Percentiles rank a stretch among this genome's conserved stretches.
Conservation (phyloP, 441 rosid genomes). For the Erodium moschatum region DNA sequence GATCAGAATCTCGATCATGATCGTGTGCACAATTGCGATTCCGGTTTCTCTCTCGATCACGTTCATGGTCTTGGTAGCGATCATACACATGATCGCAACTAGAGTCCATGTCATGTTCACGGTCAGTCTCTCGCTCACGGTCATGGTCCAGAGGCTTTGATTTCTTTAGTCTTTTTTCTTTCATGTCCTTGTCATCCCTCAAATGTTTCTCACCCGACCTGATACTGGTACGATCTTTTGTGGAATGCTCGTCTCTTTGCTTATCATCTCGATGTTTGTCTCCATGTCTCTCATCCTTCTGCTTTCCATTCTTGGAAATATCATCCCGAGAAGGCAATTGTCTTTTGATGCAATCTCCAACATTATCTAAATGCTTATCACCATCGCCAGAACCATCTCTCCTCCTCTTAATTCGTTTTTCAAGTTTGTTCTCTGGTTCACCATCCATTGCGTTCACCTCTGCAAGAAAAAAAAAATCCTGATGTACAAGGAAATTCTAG, state of each 20-base stretch:
- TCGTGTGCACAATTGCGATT: conserved; percentile 14
- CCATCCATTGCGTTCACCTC: conserved; percentile 43
- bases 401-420: conserved; percentile 57
- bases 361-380: conserved; percentile 52
- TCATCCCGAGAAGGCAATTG: conserved; percentile 42
- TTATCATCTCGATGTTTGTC: conserved; percentile 50
- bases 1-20: conserved; percentile 30
- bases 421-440: conserved; percentile 46
- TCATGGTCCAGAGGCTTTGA: conserved; percentile 48
- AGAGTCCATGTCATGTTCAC: too few species aligned
- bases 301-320: conserved; percentile 44
- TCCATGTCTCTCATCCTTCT: conserved; percentile 49
- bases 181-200: conserved; percentile 45
- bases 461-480: conserved; percentile 27
- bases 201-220: conserved; percentile 52
- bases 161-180: conserved; percentile 41
- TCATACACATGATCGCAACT: conserved; percentile 10
- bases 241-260: conserved; percentile 44
- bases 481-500: neutral
- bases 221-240: conserved; percentile 43
- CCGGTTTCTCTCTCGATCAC: conserved; percentile 11
- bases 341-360: conserved; percentile 35
- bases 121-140: neutral
- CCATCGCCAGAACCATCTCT: conserved; percentile 51
- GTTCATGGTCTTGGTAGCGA: conserved; percentile 22